These are phyloP conservation scores for Ascoidea asiatica DNA, from an alignment of 805 yeast genomes.

Conservation along the genomic window DNA sequence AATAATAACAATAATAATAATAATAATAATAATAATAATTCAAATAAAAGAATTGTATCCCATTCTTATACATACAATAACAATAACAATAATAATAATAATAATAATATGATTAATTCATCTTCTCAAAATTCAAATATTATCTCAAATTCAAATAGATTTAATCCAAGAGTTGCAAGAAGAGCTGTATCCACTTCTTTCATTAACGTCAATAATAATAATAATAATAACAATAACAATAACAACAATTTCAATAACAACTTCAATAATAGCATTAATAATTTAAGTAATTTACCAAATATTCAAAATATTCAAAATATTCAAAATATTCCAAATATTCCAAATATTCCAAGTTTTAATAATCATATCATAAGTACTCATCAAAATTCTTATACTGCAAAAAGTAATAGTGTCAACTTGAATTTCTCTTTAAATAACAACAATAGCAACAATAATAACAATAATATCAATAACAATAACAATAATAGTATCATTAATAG, in stretches of 20 bases:
- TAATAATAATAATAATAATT: too few species aligned
- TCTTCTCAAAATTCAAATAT: too few species aligned
- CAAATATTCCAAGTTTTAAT: neutral
- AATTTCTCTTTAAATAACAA: too few species aligned
- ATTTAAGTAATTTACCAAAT: neutral
- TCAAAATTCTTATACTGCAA: neutral
- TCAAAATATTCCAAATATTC: neutral
- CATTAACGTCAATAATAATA: slow-evolving; percentile 1
- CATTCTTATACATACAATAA: too few species aligned
- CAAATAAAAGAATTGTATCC: neutral
- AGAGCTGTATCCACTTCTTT: neutral
- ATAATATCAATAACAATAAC: too few species aligned
- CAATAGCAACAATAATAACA: too few species aligned
- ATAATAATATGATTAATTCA: too few species aligned
- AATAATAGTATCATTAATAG: too few species aligned
- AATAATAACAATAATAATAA: neutral
- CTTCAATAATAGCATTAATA: neutral
- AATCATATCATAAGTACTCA: neutral
- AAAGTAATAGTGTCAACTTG: too few species aligned
- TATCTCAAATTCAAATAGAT: too few species aligned
- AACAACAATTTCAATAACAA: neutral
- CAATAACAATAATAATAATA: too few species aligned
- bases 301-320: neutral
- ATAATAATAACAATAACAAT: neutral
- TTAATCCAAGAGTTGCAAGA: neutral